Base-by-base conservation (phyloP, 75 land plant genomes). In the Picea sitchensis region DNA sequence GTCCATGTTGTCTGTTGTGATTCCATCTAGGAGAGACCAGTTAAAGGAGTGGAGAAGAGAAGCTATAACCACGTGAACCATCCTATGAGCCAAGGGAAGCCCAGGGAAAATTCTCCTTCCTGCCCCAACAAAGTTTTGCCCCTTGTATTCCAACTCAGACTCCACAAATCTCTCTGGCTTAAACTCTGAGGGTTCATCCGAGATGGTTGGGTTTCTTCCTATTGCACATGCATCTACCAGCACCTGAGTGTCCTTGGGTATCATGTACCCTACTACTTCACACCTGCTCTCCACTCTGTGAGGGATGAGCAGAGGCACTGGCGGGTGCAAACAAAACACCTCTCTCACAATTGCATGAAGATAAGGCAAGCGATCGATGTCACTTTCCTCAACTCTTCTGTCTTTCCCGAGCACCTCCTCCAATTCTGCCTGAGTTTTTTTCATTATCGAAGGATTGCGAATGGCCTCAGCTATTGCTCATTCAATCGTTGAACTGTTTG, bases 51-150 rank as follows among this genome's bases (percentile, higher is more conserved):
- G 82, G 56, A 83, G 65, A 3, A 83, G 78, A 20, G 15, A 14
- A 5, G 83, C 74, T 14, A 78, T 51, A 0, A 75, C 81, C 57
- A 72, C 0, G 23, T 78, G 34, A 2, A 82, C 58, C 61, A 47
- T 67, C 15, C 13, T 20, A 9, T 67, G 32, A 14, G 63, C 82
- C 26, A 82, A 67, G 4, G 80, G 12, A 5, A 68, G 14, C n/a
- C 84, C 84, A 2, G 84, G 84, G 58, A 81, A 82, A 2, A 79
- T 82, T 41, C 84, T 65, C 68, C 84, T 31, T 51, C 82, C 79
- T 9, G 82, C 41, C 15, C 82, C 82, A 26, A 81, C 38, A 18
- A 81, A 81, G 20, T 81, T 18, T 14, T 4, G 6, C 3, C 82
- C 82, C 41, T 63, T 30, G 41, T 36, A 65, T 14, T 81, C 68